phyloP scores from a whole-genome alignment of 2,329 filamentous ascomycete species.

The Sclerotinia spermophila region DNA sequence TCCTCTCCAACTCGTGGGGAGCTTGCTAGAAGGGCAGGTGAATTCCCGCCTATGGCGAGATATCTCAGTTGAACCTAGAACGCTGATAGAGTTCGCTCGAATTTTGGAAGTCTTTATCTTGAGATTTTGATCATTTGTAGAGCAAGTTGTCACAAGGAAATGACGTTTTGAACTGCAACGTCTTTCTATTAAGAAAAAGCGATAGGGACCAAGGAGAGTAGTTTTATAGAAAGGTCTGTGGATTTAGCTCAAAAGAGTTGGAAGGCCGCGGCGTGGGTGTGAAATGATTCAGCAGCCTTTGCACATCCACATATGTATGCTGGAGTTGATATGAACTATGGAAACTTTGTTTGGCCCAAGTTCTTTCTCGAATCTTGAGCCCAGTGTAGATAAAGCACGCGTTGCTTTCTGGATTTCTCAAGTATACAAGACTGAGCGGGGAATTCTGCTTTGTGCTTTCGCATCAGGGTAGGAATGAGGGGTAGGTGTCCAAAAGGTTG shows the following conservation, averaged over 20 bases:
- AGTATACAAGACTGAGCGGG: too few relatives aligned
- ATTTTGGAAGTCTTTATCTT: slow-evolving; percentile 37
- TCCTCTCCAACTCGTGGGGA: too few relatives aligned
- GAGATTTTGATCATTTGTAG: not conserved
- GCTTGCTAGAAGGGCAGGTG: too few relatives aligned
- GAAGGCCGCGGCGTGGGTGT: too few relatives aligned
- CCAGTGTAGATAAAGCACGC: too few relatives aligned
- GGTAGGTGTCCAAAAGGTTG: not conserved
- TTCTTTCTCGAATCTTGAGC: too few relatives aligned
- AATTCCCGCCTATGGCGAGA: too few relatives aligned
- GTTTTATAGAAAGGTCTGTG: not conserved
- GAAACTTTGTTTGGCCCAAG: too few relatives aligned
- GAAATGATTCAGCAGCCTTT: not conserved
- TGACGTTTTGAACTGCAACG: not conserved
- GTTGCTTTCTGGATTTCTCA: too few relatives aligned
- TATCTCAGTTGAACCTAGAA: not conserved
- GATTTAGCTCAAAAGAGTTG: too few relatives aligned
- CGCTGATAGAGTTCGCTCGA: not conserved
- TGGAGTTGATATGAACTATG: not conserved
- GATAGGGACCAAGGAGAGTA: not conserved
- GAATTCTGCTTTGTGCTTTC: too few relatives aligned
- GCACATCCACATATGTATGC: not conserved
- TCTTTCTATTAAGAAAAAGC: not conserved
- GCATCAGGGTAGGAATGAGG: not conserved
- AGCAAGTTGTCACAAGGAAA: not conserved